Conservation (phyloP, 1,139 yeast species). For the Geotrichum bryndzae region DNA sequence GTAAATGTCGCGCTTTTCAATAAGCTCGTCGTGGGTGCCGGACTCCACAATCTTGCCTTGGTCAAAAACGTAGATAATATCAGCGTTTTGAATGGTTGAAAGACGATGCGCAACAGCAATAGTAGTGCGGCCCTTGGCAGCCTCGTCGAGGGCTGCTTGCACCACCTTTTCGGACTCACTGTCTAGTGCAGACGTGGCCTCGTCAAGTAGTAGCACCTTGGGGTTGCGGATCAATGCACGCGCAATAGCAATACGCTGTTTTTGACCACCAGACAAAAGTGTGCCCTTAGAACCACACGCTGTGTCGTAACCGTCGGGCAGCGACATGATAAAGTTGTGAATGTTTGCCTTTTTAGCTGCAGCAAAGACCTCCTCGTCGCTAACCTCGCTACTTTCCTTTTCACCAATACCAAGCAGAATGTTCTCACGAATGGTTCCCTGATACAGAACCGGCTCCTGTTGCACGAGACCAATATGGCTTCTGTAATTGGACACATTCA, state of each 20-base stretch:
- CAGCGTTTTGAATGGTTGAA: constrained; percentile 91
- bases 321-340: constrained; percentile 63
- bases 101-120: constrained; percentile 86
- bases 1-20: constrained; percentile 36
- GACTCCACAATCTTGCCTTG: constrained; percentile 71
- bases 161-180: constrained; percentile 77
- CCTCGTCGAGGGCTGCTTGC: constrained; percentile 52
- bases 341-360: constrained; percentile 83
- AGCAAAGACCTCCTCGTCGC: constrained; percentile 55
- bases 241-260: constrained; percentile 73
- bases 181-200: constrained; percentile 79
- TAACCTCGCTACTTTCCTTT: constrained; percentile 32
- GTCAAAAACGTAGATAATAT: constrained; percentile 73
- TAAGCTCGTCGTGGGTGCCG: constrained; percentile 43
- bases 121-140: constrained; percentile 70
- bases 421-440: constrained; percentile 81
- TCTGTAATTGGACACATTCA: constrained; percentile 67
- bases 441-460: constrained; percentile 81
- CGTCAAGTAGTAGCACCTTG: constrained; percentile 60
- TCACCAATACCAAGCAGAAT: constrained; percentile 64
- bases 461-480: constrained; percentile 70
- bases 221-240: constrained; percentile 70
- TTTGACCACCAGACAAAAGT: constrained; percentile 79
- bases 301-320: constrained; percentile 81
- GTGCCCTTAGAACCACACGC: constrained; percentile 78